Base-by-base conservation (phyloP, 2,329 filamentous ascomycete species). In the Trichoderma sp. region DNA sequence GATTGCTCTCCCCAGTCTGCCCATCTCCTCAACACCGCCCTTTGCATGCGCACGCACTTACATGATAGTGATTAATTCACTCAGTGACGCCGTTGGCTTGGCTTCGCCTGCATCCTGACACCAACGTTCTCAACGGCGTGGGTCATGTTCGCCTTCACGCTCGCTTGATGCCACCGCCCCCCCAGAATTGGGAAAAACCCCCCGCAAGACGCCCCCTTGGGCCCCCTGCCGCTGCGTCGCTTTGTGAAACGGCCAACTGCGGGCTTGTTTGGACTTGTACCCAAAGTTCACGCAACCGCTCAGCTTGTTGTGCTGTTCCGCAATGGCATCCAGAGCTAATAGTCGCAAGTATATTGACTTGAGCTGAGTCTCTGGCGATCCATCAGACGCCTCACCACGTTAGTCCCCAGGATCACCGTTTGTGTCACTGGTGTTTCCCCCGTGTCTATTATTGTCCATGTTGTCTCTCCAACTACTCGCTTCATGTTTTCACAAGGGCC, bases 241-340 rank as follows among this genome's bases (percentile, higher is more conserved):
- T 32, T 61, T 62, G 67, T 69, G 67, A 69, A 69, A 69, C 67
- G 57, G 17, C 66, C 53, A 61, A 26, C 55, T 23, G 26, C 47
- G 55, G 47, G 43, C 63, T 11, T 55, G 43, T 53, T 58, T 58
- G 20, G 34, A 30, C 66, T 68, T 39, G 66, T 36, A 32, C 55
- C 36, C 12, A 17, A 26, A 62, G 43, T 26, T 36, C 20, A 30
- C 23, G 28, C 30, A 34, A 26, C 23, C 9, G n/a, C 53, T 67
- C n/a, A 34, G 15, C 55, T 20, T 39, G 23, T 58, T 30, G 20
- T 65, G 26, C 28, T 32, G 65, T 59, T 68, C 8, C 36, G 23
- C 65, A 47, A n/a, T 43, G 28, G 20, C 23, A 58, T 17, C 64
- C 23, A 32, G 34, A 53, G 50, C 13, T 5, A 26, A 68, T 26